A percentile compares a stretch with the other conserved stretches of the same genome.
Evolutionary conservation across 495 filamentous ascomycete species (phyloP).

Genomic region (Penicillium herquei): DNA sequence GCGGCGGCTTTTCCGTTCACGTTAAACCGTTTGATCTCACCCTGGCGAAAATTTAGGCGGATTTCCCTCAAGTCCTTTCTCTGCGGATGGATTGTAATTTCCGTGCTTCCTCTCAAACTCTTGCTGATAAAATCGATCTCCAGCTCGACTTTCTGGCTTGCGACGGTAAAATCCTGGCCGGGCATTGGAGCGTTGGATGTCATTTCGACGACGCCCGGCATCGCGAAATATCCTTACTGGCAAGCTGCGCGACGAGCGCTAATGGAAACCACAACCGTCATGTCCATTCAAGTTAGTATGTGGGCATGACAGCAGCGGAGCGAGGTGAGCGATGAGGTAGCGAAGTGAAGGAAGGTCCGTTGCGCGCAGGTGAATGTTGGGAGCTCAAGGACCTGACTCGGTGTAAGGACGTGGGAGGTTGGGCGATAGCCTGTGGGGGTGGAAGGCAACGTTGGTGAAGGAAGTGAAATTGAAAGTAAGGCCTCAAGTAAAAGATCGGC

Average conservation of each 20-base stretch:
- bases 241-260: slow-evolving; percentile 44
- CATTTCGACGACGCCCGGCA: slow-evolving; percentile 48
- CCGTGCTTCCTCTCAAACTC: slow-evolving; percentile 73
- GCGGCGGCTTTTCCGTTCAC: slow-evolving; percentile 66
- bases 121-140: slow-evolving; percentile 80
- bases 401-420: too few relatives aligned
- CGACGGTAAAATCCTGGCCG: slow-evolving; percentile 56
- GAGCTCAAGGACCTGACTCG: too few relatives aligned
- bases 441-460: neutral
- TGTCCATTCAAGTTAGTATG: slow-evolving; percentile 28
- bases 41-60: slow-evolving; percentile 82
- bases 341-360: neutral
- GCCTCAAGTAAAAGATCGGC: neutral
- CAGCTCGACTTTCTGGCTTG: slow-evolving; percentile 82
- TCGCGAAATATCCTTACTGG: slow-evolving; percentile 41
- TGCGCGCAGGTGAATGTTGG: neutral
- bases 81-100: slow-evolving; percentile 73
- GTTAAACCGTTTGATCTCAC: slow-evolving; percentile 64
- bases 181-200: slow-evolving; percentile 29
- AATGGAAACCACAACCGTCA: slow-evolving; percentile 39
- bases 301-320: neutral
- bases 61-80: slow-evolving; percentile 65
- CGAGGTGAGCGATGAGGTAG: neutral
- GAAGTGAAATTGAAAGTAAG: neutral
- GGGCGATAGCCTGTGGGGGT: neutral